phyloP scores from a whole-genome alignment of 306 rosid genomes.

The Ammopiptanthus mongolicus region DNA sequence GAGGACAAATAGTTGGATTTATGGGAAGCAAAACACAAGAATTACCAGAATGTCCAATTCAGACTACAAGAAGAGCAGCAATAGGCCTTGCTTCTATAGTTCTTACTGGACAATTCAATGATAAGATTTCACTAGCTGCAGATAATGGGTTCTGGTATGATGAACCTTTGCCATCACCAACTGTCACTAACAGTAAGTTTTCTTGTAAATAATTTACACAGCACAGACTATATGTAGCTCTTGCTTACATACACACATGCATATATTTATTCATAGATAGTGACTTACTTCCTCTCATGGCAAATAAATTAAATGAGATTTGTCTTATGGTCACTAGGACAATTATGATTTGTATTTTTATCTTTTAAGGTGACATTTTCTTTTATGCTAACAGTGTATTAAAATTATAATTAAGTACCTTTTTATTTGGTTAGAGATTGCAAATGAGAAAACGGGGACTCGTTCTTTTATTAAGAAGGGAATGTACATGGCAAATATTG shows the following conservation, averaged over 20 bases:
- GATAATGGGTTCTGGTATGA: conserved; percentile 76
- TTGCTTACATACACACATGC: neutral
- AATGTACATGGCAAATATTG: conserved; percentile 67
- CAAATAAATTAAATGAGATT: neutral
- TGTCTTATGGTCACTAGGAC: neutral
- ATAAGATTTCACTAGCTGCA: conserved; percentile 47
- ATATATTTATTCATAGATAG: too few relatives aligned
- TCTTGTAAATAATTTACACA: neutral
- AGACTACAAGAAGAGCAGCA: conserved; percentile 66
- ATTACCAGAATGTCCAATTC: conserved; percentile 35
- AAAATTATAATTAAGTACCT: too few relatives aligned
- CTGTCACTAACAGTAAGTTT: conserved; percentile 64
- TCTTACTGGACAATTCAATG: conserved; percentile 34
- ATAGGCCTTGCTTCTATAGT: conserved; percentile 57
- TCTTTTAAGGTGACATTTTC: neutral
- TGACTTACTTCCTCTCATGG: too few relatives aligned
- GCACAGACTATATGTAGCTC: neutral
- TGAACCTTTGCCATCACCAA: conserved; percentile 59
- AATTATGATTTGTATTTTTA: neutral
- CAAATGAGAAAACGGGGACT: conserved; percentile 76
- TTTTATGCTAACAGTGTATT: too few relatives aligned
- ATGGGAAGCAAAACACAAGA: conserved; percentile 41
- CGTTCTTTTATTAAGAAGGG: conserved; percentile 74
- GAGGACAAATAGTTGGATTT: conserved; percentile 30
- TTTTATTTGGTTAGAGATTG: conserved; percentile 44